These are phyloP conservation scores for Grigorovia jiainica DNA, from an alignment of 805 yeast species.

Conservation along the genomic window DNA sequence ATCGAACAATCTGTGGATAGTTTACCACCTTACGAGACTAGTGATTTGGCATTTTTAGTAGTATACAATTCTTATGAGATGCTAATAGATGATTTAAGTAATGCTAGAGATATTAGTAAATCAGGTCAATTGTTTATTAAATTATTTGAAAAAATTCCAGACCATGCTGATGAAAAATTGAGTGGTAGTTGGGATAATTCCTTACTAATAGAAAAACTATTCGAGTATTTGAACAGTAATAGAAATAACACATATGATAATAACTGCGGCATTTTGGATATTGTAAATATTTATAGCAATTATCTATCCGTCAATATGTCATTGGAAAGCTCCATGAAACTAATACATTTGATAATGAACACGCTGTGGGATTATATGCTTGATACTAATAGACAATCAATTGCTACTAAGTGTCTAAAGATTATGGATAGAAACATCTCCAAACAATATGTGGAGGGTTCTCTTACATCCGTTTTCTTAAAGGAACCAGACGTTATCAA, in stretches of 20 bases:
- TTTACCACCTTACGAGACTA: conserved; percentile 32
- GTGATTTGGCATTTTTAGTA: conserved; percentile 36
- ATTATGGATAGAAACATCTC: conserved; percentile 46
- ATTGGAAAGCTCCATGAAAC: conserved; percentile 16
- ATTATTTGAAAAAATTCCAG: conserved; percentile 41
- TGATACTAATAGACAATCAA: conserved; percentile 51
- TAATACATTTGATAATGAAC: conserved; percentile 25
- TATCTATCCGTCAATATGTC: conserved; percentile 21
- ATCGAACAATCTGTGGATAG: conserved; percentile 11
- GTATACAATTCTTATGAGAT: conserved; percentile 27
- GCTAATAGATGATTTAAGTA: conserved; percentile 15
- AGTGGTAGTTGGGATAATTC: conserved; percentile 28
- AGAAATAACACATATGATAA: conserved; percentile 5
- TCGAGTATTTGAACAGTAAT: conserved; percentile 8
- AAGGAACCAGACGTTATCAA: conserved; percentile 30
- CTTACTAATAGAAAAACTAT: conserved; percentile 25
- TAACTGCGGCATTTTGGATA: conserved; percentile 17
- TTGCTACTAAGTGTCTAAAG: conserved; percentile 58
- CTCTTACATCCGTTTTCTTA: conserved; percentile 48
- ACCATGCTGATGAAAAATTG: conserved; percentile 10
- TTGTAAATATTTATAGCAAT: conserved; percentile 25
- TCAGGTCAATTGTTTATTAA: conserved; percentile 30
- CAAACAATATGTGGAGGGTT: conserved; percentile 59
- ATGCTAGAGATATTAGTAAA: conserved; percentile 20
- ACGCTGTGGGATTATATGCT: conserved; percentile 48